phyloP scores from a whole-genome alignment of 73 alveolate species.

The Paramecium octaurelia region DNA sequence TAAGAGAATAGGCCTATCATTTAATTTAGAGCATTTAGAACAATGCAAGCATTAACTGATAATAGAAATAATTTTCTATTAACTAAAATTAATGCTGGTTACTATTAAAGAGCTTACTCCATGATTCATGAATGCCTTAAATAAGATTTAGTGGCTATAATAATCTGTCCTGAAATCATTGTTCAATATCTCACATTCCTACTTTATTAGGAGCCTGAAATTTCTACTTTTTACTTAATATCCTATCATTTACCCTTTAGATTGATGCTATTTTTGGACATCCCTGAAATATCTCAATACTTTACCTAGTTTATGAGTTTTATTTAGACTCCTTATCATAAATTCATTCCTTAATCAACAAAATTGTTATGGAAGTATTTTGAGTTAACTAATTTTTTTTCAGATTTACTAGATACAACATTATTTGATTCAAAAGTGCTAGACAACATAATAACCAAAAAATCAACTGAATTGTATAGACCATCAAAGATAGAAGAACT shows the following conservation, averaged over 20 bases:
- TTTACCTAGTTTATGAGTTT: background rate
- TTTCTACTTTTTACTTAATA: background rate
- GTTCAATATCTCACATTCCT: background rate
- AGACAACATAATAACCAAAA: background rate
- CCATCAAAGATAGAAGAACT: background rate
- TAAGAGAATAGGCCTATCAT: background rate
- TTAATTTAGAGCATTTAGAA: conserved; percentile 22
- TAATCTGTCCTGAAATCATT: conserved; percentile 9
- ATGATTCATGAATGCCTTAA: conserved; percentile 19
- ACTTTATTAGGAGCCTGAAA: background rate
- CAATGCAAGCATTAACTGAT: conserved; percentile 44
- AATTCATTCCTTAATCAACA: background rate
- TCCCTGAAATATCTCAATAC: conserved; percentile 4
- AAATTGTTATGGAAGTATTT: conserved; percentile 19
- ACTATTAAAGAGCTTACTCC: background rate
- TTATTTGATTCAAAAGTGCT: background rate
- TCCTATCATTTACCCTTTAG: conserved; percentile 30
- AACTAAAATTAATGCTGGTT: background rate
- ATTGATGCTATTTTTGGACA: conserved; percentile 1
- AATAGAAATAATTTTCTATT: conserved; percentile 10
- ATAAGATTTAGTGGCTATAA: conserved; percentile 21
- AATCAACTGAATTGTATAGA: background rate
- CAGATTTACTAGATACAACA: background rate
- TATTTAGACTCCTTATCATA: background rate
- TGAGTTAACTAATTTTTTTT: background rate